Percentiles rank a stretch among this genome's conserved stretches.
phyloP scores from a whole-genome alignment of 2,329 filamentous ascomycete species.

The Colletotrichum cuscutae region DNA sequence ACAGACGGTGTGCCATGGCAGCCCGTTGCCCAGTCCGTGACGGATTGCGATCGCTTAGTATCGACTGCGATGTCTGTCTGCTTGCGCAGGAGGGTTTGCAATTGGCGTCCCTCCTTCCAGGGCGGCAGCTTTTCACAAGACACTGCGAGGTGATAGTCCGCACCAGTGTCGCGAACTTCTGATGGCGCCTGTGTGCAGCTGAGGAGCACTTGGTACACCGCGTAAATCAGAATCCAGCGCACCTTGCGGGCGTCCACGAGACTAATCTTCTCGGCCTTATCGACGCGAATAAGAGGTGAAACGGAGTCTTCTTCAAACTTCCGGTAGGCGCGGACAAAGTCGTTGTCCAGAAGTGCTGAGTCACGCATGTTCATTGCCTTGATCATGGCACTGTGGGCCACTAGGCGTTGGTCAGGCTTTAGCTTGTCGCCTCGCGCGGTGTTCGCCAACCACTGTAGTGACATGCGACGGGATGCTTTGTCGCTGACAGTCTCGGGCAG shows the following conservation, averaged over 20 bases:
- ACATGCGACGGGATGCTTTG: constrained; percentile 45
- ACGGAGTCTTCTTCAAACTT: constrained; percentile 73
- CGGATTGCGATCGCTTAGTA: constrained; percentile 33
- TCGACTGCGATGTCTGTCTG: constrained; percentile 41
- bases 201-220: constrained; percentile 76
- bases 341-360: constrained; percentile 52
- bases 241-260: constrained; percentile 78
- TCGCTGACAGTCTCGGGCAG: constrained; percentile 61
- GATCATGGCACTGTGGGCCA: constrained; percentile 63
- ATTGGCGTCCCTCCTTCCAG: constrained; percentile 51
- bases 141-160: constrained; percentile 66
- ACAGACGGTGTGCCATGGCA: constrained; percentile 10
- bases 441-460: constrained; percentile 49
- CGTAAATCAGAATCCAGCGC: constrained; percentile 82
- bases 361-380: constrained; percentile 60
- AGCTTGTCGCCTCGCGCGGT: constrained; percentile 49
- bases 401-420: constrained; percentile 58
- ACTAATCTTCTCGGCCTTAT: constrained; percentile 67
- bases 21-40: constrained; percentile 20
- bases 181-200: constrained; percentile 69
- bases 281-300: constrained; percentile 59
- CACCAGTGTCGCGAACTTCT: constrained; percentile 68
- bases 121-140: constrained; percentile 55
- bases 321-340: constrained; percentile 74
- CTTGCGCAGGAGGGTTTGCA: constrained; percentile 41